A percentile compares a stretch with the other conserved stretches of the same genome.
Evolutionary conservation across 176 grass and related monocot genomes (phyloP).

Genomic region (Coix lacrymajobi): DNA sequence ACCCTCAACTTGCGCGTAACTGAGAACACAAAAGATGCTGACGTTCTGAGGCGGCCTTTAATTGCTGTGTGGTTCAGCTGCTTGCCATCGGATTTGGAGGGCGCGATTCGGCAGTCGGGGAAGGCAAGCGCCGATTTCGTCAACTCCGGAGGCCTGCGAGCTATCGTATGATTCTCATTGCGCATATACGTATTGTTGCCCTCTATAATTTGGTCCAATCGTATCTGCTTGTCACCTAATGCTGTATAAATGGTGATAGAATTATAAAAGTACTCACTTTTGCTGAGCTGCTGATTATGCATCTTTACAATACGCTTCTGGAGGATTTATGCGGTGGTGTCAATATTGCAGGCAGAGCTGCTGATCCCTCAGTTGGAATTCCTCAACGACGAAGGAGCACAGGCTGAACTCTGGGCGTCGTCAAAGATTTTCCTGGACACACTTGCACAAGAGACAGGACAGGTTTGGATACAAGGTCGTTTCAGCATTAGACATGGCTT

Average conservation of each 20-base stretch:
- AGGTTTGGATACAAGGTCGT: constrained; percentile 63
- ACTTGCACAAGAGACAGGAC: constrained; percentile 69
- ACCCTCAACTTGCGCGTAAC: not conserved
- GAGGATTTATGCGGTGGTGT: not conserved
- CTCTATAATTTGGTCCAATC: not conserved
- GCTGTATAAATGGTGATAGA: not conserved
- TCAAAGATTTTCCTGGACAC: constrained; percentile 85
- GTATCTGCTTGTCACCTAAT: not conserved
- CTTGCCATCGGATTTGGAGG: constrained; percentile 67
- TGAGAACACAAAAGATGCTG: not conserved
- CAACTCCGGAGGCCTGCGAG: constrained; percentile 63
- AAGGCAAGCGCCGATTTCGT: constrained; percentile 68
- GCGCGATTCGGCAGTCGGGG: constrained; percentile 69
- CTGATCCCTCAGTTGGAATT: constrained; percentile 91
- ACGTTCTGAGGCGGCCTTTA: not conserved
- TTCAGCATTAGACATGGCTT: constrained; percentile 22
- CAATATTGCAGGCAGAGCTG: constrained; percentile 66
- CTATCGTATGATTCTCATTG: constrained; percentile 43
- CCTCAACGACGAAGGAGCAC: constrained; percentile 93
- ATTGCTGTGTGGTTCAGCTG: constrained; percentile 31
- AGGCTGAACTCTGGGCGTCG: constrained; percentile 80
- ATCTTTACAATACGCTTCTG: not conserved
- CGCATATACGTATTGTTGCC: not conserved
- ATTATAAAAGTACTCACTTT: not conserved
- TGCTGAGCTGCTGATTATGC: not conserved